Base-by-base conservation (phyloP, 176 grass and related monocot species). In the Rhynchospora pubera region DNA sequence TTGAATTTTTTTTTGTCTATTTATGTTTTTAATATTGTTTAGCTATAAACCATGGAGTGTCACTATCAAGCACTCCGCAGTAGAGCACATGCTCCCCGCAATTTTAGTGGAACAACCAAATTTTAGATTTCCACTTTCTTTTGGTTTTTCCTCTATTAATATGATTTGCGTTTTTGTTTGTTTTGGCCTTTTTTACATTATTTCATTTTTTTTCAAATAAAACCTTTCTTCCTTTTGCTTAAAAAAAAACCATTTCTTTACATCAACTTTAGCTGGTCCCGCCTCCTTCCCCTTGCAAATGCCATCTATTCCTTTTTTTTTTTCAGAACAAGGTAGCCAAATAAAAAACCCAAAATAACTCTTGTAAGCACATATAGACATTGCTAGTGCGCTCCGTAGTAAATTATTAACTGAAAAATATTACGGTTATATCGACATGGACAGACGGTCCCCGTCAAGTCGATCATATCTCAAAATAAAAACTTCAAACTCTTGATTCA, bases 81-180 rank as follows among this genome's bases (percentile, higher is more conserved):
- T 9, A 75, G 19, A 75, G 22, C 46, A 28, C 71, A 75, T 53
- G 46, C 70, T 52, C 46, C 44, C 70, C 46, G 51, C 70, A 50
- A 23, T 3, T 24, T 74, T 74, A 74, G 72, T 76, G 72, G 48
- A 47, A 76, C 48, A 76, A 52, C 72, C 72, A 55, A 55, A 76
- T 55, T 76, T 21, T 52, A 55, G 12, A 53, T 51, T 76, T 76
- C 23, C 13, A 76, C 22, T 24, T 61, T 61, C 58, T 75, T 28
- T 28, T 28, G 21, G 1, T 74, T 28, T 28, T 50, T 45, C 2
- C 32, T n/a, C 14, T 44, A 67, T 67, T 67, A 39, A 42, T 43
- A 43, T 75, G 18, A 24, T 69, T 42, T 24, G n/a, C 70, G 51
- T 30, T 14, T 75, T 75, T 75, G 21, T 24, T 51, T 75, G 16